A percentile compares a stretch with the other conserved stretches of the same genome.
phyloP scores from a whole-genome alignment of 225 moss, liverwort and hornwort species.

The Polytrichum commune region DNA sequence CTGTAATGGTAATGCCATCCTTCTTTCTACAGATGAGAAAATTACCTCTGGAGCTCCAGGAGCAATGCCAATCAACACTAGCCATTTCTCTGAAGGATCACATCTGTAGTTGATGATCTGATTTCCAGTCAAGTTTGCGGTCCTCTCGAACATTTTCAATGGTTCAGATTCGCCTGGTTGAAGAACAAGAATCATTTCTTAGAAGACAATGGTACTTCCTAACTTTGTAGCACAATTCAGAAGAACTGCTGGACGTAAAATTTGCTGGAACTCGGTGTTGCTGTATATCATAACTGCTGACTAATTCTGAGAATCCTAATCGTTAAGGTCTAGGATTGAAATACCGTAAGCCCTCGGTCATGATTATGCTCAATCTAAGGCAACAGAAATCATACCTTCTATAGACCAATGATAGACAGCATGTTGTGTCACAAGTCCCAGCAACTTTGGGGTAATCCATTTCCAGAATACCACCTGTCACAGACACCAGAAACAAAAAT shows the following conservation, averaged over 20 bases:
- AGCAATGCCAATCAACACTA: slow-evolving; percentile 91
- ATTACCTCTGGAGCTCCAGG: slow-evolving; percentile 84
- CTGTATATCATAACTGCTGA: no score
- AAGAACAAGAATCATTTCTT: not conserved
- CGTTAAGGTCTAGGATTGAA: no score
- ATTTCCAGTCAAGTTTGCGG: slow-evolving; percentile 80
- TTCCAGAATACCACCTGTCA: slow-evolving; percentile 95
- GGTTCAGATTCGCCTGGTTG: slow-evolving; percentile 82
- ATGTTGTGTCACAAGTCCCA: slow-evolving; percentile 87
- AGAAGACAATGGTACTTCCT: no score
- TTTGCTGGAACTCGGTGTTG: no score
- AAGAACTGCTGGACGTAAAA: no score
- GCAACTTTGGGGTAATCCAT: slow-evolving; percentile 84
- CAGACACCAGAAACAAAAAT: not conserved
- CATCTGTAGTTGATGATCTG: slow-evolving; percentile 98
- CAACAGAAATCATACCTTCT: slow-evolving; percentile 55
- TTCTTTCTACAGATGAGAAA: no score
- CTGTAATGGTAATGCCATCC: no score
- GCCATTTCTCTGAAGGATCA: slow-evolving; percentile 95
- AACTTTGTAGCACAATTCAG: no score
- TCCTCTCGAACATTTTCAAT: slow-evolving; percentile 87
- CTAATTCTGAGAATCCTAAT: no score
- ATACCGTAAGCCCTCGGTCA: no score
- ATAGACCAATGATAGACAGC: slow-evolving; percentile 92
- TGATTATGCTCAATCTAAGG: no score